A percentile compares a stretch with the other conserved stretches of the same genome.
Conservation (phyloP, 148 eudicot genomes). For the Diospyros lotus region DNA sequence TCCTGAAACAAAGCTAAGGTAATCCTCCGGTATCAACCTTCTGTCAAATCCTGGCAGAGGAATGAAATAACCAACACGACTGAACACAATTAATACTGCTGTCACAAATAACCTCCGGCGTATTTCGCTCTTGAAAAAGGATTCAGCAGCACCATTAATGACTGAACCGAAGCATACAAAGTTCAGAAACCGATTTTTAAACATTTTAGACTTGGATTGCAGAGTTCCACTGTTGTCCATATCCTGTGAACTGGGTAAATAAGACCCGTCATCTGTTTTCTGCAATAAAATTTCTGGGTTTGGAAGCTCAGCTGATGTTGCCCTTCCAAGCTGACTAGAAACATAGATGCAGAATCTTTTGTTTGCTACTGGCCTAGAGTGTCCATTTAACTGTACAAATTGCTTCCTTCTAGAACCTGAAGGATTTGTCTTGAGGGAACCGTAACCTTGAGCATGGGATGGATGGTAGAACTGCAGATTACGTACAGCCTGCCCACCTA, state of each 20-base stretch:
- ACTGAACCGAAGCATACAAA: slow-evolving; percentile 66
- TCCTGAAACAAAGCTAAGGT: slow-evolving; percentile 80
- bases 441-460: slow-evolving; percentile 18
- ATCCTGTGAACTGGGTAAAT: slow-evolving; percentile 18
- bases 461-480: slow-evolving; percentile 20
- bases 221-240: slow-evolving; percentile 15
- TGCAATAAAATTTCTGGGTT: slow-evolving; percentile 34
- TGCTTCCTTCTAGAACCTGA: slow-evolving; percentile 25
- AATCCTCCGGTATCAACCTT: slow-evolving; percentile 76
- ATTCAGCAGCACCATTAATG: slow-evolving; percentile 70
- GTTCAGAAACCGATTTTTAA: slow-evolving; percentile 64
- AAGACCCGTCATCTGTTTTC: slow-evolving; percentile 25
- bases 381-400: slow-evolving; percentile 25
- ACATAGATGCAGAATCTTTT: slow-evolving; percentile 19
- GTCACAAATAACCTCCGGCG: slow-evolving; percentile 90
- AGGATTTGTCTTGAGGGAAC: slow-evolving; percentile 23
- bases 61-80: slow-evolving; percentile 92
- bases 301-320: slow-evolving; percentile 37
- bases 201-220: slow-evolving; percentile 34
- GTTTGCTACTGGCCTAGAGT: slow-evolving; percentile 21
- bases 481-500: slow-evolving; percentile 22
- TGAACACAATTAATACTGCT: slow-evolving; percentile 59
- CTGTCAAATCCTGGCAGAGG: slow-evolving; percentile 96
- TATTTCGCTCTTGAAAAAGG: slow-evolving; percentile 97
- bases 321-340: slow-evolving; percentile 26